phyloP scores from a whole-genome alignment of 2,329 filamentous ascomycete genomes.

The Penicillium glabrum region DNA sequence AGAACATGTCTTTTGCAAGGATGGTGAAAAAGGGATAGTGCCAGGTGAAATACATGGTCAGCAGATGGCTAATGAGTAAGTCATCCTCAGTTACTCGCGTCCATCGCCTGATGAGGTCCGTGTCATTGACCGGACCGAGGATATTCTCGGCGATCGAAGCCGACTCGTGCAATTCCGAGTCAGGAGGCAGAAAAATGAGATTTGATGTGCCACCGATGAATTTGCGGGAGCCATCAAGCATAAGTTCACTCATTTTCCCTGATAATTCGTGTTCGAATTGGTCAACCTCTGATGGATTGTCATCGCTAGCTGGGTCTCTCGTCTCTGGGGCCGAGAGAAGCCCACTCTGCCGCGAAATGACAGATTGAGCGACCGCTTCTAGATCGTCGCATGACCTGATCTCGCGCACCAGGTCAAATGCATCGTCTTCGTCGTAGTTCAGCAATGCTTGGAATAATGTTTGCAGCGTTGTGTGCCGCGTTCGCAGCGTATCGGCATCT shows the following conservation, averaged over 20 bases:
- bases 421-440: slow-evolving; percentile 85
- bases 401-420: slow-evolving; percentile 74
- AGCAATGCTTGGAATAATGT: slow-evolving; percentile 91
- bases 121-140: slow-evolving; percentile 53
- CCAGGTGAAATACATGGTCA: slow-evolving; percentile 98
- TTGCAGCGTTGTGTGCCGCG: slow-evolving; percentile 81
- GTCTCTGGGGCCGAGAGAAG: slow-evolving; percentile 42
- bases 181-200: slow-evolving; percentile 71
- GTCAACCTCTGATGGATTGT: slow-evolving; percentile 41
- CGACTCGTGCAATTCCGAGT: slow-evolving; percentile 47
- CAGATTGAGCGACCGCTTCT: slow-evolving; percentile 62
- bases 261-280: slow-evolving; percentile 77
- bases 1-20: slow-evolving; percentile 81
- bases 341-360: slow-evolving; percentile 55
- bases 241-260: slow-evolving; percentile 88
- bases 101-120: slow-evolving; percentile 77
- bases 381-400: slow-evolving; percentile 83
- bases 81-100: slow-evolving; percentile 79
- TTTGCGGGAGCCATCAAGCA: slow-evolving; percentile 80
- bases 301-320: slow-evolving; percentile 32
- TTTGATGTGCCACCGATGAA: slow-evolving; percentile 96
- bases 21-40: slow-evolving; percentile 97
- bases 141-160: slow-evolving; percentile 44
- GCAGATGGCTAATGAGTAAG: slow-evolving; percentile 76
- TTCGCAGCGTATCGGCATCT: slow-evolving; percentile 85